phyloP scores from a whole-genome alignment of 129 eudicot species.

The Helianthus annuus region DNA sequence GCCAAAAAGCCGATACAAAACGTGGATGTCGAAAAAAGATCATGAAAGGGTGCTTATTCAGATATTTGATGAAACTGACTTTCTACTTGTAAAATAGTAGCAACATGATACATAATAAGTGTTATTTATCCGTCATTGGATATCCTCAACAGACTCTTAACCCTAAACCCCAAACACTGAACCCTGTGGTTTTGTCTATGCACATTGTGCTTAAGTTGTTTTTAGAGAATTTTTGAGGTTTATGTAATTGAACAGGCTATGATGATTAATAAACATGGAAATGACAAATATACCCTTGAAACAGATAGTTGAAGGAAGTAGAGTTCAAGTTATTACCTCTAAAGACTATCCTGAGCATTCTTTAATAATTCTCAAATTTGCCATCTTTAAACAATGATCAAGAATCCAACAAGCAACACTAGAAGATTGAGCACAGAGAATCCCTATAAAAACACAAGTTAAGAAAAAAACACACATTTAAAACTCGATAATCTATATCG shows the following conservation, averaged over 20 bases:
- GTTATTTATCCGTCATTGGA: neutral
- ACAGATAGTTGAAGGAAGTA: constrained; percentile 14
- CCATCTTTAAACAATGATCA: constrained; percentile 32
- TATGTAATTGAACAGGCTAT: neutral
- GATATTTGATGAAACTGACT: constrained; percentile 1
- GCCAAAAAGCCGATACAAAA: constrained; percentile 1
- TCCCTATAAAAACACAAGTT: constrained; percentile 40
- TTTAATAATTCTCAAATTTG: constrained; percentile 14
- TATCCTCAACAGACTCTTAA: too few relatives aligned
- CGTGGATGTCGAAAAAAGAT: constrained; percentile 17
- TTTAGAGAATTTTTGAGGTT: too few relatives aligned
- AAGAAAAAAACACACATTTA: neutral
- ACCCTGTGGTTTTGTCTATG: too few relatives aligned
- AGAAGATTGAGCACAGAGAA: constrained; percentile 34
- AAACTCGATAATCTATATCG: neutral
- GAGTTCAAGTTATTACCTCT: constrained; percentile 29
- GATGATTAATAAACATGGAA: constrained; percentile 2
- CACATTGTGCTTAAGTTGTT: too few relatives aligned
- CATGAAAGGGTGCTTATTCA: constrained; percentile 2
- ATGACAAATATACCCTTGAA: constrained; percentile 27
- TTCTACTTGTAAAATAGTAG: neutral
- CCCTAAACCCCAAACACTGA: too few relatives aligned
- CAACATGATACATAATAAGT: neutral
- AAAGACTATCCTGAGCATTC: constrained; percentile 20
- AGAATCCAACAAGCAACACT: constrained; percentile 30